These are phyloP conservation scores for Collybiopsis confluens DNA, from an alignment of 768 basidiomycete species.

Conservation along the genomic window DNA sequence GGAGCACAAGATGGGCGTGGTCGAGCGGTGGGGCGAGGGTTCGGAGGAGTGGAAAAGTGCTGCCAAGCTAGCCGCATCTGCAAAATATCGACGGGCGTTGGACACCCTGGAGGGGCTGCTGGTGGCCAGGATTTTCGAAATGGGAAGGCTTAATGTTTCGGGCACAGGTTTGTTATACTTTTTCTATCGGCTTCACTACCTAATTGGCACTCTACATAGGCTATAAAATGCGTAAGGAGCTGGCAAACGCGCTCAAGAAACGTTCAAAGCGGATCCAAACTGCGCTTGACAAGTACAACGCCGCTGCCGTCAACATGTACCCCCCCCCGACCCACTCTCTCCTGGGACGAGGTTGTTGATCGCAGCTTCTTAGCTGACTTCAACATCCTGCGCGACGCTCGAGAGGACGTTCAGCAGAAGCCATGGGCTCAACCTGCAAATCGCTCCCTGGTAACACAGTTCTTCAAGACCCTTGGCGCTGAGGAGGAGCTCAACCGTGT, in stretches of 20 bases:
- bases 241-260: constrained; percentile 10
- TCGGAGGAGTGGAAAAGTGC: background rate
- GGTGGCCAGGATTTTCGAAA: background rate
- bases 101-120: constrained; percentile 4
- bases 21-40: constrained; percentile 2
- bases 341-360: constrained; percentile 17
- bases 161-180: background rate
- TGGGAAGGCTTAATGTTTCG: background rate
- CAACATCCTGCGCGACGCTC: constrained; percentile 10
- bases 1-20: constrained; percentile 1
- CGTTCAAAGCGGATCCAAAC: constrained; percentile 12
- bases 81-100: constrained; percentile 7
- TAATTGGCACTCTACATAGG: constrained; percentile 9
- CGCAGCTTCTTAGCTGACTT: constrained; percentile 16
- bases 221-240: constrained; percentile 11
- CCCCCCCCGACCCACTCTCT: constrained; percentile 7
- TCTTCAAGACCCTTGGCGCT: constrained; percentile 6
- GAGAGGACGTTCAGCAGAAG: constrained; percentile 4
- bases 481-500: constrained; percentile 15
- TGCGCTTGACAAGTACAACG: constrained; percentile 11
- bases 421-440: constrained; percentile 7
- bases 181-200: too few species aligned
- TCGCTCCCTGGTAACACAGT: background rate
- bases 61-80: background rate
- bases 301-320: constrained; percentile 5